Evolutionary conservation across 306 rosid species (phyloP), one percentile per base, ranked within the genome.

Genomic region (Alnus rubra): DNA sequence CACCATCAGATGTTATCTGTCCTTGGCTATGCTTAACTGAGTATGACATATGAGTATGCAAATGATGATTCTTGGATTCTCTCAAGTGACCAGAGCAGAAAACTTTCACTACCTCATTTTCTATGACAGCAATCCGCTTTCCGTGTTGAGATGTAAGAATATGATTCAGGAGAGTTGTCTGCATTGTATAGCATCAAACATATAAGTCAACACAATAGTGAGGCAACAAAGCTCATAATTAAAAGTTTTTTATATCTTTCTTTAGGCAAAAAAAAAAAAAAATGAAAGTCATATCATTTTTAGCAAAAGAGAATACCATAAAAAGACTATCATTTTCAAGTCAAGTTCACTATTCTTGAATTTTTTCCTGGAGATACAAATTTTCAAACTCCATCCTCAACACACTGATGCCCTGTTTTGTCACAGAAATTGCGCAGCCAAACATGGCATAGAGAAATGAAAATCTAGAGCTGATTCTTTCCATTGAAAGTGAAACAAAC

Each of bases 91-190:
- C 15, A 80, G 64, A 23, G 23, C 23, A 58, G 37, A 28, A 59
- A 59, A 28, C 15, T 23, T 15, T 52, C 30, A 10, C 64, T 81
- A 90, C 98, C 98, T 94, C 98, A 76, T 92, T 94, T 87, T 94
- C 98, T 16, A 94, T 92, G 0, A 94, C 94, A 10, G 98, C 98
- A 80, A 94, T 94, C 75, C 96, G 87, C 84, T 90, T 92, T 49
- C 98, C 97, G 81, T 94, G 98, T 81, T 89, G 94, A 70, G 97
- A 82, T 2, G 93, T 92, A 12, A 94, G 94, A 73, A 94, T 90
- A 81, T 90, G 98, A 89, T 92, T 94, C 70, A 94, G 92, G 55
- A 94, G 90, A 74, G 97, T 94, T 23, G 98, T 94, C 98, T 92
- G 86, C 85, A 86, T 52, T 52, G 63, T 58, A 59, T 5, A 63